These are phyloP conservation scores for Rhododendron williamsianum DNA, from an alignment of 148 eudicot species.

Conservation along the genomic window DNA sequence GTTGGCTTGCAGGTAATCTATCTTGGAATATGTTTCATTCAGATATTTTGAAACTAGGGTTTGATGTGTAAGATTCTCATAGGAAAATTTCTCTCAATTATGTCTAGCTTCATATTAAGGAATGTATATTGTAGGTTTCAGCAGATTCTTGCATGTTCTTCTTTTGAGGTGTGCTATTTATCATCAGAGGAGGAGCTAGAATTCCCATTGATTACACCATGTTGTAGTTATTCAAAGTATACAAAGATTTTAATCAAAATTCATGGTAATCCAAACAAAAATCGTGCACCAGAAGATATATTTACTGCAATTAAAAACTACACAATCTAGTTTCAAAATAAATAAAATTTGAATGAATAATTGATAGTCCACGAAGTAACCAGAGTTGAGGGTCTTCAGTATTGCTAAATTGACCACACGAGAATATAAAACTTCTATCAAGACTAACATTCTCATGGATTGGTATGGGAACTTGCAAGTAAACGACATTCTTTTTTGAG, in stretches of 20 bases:
- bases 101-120: neutral
- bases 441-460: neutral
- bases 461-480: neutral
- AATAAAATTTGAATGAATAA: neutral
- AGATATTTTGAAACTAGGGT: neutral
- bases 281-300: neutral
- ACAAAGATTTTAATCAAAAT: neutral
- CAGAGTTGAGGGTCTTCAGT: neutral
- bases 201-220: neutral
- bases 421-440: too few species aligned
- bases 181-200: neutral
- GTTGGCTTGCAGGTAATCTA: constrained; percentile 84
- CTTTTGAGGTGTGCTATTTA: neutral
- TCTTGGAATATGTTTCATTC: neutral
- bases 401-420: neutral
- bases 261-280: neutral
- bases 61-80: neutral
- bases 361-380: neutral
- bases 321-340: neutral
- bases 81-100: neutral
- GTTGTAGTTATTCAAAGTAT: neutral
- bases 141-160: constrained; percentile 1
- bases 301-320: neutral
- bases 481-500: neutral
- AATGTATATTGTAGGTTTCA: neutral